These are phyloP conservation scores for Pleodorina starrii DNA, from an alignment of 139 green algal genomes.

Conservation along the genomic window DNA sequence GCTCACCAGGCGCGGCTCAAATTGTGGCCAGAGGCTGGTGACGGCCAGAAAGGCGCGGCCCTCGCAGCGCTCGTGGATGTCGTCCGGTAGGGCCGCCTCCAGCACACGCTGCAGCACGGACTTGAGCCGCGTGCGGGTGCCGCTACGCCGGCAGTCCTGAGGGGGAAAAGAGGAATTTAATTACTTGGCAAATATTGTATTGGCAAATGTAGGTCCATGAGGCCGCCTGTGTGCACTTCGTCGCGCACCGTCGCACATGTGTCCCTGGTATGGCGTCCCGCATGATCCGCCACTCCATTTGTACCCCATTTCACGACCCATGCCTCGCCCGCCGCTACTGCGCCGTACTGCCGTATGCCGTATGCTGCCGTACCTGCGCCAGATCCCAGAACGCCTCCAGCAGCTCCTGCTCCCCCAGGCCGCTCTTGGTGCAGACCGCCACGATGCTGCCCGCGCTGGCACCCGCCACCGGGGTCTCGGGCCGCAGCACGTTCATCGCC, in stretches of 20 bases:
- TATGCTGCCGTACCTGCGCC: background rate
- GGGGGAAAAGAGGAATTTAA: no score
- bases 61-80: conserved; percentile 54
- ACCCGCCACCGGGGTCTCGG: conserved; percentile 73
- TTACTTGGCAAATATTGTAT: no score
- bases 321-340: no score
- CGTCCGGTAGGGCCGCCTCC: conserved; percentile 45
- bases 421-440: conserved; percentile 77
- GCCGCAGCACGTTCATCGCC: conserved; percentile 10
- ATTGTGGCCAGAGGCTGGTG: conserved; percentile 48
- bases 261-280: no score
- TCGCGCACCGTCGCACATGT: no score
- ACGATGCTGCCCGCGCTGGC: conserved; percentile 81
- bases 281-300: no score
- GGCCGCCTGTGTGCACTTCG: no score
- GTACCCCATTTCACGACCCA: no score
- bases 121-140: conserved; percentile 62
- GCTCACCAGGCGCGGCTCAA: background rate
- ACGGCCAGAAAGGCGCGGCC: conserved; percentile 48
- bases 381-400: conserved; percentile 58
- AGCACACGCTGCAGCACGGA: conserved; percentile 45
- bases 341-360: background rate
- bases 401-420: conserved; percentile 56
- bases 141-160: conserved; percentile 51
- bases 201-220: no score